Conservation (phyloP, 2,329 filamentous ascomycete genomes). For the Aspergillus tamarii region DNA sequence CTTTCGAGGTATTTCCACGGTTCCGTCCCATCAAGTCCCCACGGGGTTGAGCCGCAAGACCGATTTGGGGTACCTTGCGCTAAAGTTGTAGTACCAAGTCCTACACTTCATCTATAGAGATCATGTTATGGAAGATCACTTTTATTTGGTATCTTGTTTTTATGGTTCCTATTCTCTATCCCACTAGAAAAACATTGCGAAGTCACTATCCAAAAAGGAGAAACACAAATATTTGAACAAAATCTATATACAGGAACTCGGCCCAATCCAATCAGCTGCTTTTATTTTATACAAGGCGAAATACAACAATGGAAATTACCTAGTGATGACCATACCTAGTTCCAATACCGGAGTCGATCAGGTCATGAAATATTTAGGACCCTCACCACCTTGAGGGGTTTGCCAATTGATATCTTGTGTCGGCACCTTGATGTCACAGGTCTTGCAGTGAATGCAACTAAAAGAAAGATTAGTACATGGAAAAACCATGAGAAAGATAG, state of each 20-base stretch:
- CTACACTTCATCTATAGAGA: neutral
- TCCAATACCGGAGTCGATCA: conserved; percentile 26
- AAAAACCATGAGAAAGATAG: neutral
- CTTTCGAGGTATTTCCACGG: conserved; percentile 13
- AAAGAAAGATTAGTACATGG: conserved; percentile 19
- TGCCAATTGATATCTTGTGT: conserved; percentile 97
- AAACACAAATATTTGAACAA: conserved; percentile 4
- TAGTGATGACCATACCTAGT: neutral
- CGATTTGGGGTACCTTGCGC: neutral
- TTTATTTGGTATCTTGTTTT: neutral
- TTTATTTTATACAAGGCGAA: conserved; percentile 10
- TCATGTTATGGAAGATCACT: neutral
- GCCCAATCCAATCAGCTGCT: conserved; percentile 5
- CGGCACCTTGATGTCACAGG: conserved; percentile 97
- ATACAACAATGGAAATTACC: neutral
- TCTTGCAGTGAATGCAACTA: conserved; percentile 99
- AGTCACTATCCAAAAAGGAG: neutral
- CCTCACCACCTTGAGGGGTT: conserved; percentile 88
- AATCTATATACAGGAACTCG: conserved; percentile 8
- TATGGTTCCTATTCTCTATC: neutral
- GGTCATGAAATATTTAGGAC: conserved; percentile 67
- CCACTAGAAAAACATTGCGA: neutral
- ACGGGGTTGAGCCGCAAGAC: conserved; percentile 10
- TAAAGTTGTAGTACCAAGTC: neutral
- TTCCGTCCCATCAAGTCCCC: conserved; percentile 13